Base-by-base conservation (phyloP, 139 green algal species). In the Parachlorella kessleri region DNA sequence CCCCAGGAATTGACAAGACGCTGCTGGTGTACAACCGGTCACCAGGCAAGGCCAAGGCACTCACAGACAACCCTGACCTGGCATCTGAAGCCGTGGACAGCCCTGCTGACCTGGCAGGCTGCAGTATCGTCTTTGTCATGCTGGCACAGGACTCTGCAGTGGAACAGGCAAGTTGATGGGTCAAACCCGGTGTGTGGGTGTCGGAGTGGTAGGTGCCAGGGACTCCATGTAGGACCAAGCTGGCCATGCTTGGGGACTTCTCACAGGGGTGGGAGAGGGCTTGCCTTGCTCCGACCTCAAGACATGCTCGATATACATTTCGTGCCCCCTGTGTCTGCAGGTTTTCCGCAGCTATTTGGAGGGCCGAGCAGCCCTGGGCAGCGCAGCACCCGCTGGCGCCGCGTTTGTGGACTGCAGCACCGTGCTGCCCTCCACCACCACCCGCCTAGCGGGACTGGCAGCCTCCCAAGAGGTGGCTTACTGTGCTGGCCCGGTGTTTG, bases 11-110 rank as follows among this genome's bases (percentile, higher is more conserved):
- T 38, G 10, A 6, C 2, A 32, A 30, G 10, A 6, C 37, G 33
- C 70, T 83, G 48, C 72, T 79, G n/a, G 73, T 79, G 28, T 78
- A 28, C 24, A 83, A 83, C 37, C 59, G 78, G 37, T 75, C 70
- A 1, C n/a, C 70, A 1, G 23, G 24, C 5, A 70, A 55, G 35
- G 66, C 73, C 1, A 6, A 66, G n/a, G 18, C 66, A 23, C 55
- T 83, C 66, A 70, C 55, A 5, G 42, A 42, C 23, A 23, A 53
- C 1, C 63, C n/a, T 1, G 21, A 37, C 35, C 69, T 68, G 40
- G 48, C 26, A 36, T 32, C 6, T 3, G 77, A 68, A 3, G 65
- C 40, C 21, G 28, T 26, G 8, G 23, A 33, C 28, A 30, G 26
- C 0, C 3, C 55, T 3, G 21, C n/a, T 0, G 38, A 59, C 1